Evolutionary conservation across 805 yeast genomes (phyloP), one percentile per base, ranked within the genome.

Genomic region (Saturnispora galanensis): DNA sequence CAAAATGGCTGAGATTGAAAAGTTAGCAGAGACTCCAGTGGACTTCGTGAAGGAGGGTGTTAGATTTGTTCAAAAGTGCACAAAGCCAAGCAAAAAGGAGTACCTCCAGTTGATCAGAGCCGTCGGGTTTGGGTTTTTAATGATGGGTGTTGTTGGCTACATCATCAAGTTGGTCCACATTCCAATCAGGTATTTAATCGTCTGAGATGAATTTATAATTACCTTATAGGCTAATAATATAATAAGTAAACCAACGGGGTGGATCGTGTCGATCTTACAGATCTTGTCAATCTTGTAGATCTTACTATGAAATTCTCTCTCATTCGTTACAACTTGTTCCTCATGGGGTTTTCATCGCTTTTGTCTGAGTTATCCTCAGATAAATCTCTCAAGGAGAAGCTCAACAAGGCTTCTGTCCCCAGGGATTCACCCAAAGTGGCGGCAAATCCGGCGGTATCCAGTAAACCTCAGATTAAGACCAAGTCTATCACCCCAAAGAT

Each of bases 111-210:
- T 90, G 60, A 76, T 93, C 52, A 84, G 93, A 68, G 97, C 97
- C 43, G 97, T 90, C 43, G 97, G 97, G 58, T 74, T 89, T 52
- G 98, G 98, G 55, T 90, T 90, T 68, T 71, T 90, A 56, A 90
- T 90, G 78, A 93, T 90, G 89, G 98, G 98, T 61, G 83, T 86
- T 58, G 94, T 93, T 59, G 98, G 98, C 47, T 90, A 88, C 69
- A 84, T 81, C 59, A 93, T 93, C 68, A 90, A 90, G 70, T 77
- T 90, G 62, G 70, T 89, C 57, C 97, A 89, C 69, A 89, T 89
- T 59, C 97, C 97, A 62, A 87, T 89, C 71, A 84, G 96, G 74
- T 89, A 87, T 70, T 79, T 87, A 71, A 86, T 89, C 69, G 96
- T 88, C 56, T 88, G 73, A 73, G 45, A 17, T 21, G 26, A 21